phyloP scores from a whole-genome alignment of 2,329 filamentous ascomycete species.

The Penicillium carneum region DNA sequence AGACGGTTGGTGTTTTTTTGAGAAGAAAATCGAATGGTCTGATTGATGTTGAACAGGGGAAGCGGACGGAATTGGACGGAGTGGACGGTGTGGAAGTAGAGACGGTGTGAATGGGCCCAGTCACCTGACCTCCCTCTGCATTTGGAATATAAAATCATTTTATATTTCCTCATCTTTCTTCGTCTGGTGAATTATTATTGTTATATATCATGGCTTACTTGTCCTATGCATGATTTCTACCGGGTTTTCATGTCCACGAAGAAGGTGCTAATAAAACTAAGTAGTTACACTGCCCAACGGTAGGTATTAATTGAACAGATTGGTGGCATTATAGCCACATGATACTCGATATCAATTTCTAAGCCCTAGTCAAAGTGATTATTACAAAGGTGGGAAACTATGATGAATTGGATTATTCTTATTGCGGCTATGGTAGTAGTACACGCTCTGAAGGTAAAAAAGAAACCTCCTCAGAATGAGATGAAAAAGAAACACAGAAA shows the following conservation, averaged over 20 bases:
- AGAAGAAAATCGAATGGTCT: background rate
- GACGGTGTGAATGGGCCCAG: constrained; percentile 9
- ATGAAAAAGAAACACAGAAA: background rate
- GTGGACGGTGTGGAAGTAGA: background rate
- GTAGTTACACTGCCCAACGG: background rate
- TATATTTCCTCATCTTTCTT: background rate
- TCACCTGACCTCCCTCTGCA: constrained; percentile 21
- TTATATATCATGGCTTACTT: background rate
- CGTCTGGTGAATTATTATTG: background rate
- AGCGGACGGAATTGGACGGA: background rate
- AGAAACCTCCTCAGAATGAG: constrained; percentile 6
- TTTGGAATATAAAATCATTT: background rate
- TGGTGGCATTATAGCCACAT: background rate
- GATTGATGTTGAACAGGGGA: constrained; percentile 14
- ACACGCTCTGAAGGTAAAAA: constrained; percentile 13
- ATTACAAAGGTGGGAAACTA: background rate
- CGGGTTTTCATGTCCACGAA: background rate
- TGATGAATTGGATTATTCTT: background rate
- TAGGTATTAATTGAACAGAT: background rate
- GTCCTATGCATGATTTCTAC: background rate
- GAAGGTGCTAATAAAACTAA: background rate
- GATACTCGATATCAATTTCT: background rate
- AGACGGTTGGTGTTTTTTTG: constrained; percentile 7
- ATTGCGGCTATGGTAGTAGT: constrained; percentile 20
- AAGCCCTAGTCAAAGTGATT: background rate